Conservation (phyloP, 2,329 filamentous ascomycete genomes). For the Nemania serpens region DNA sequence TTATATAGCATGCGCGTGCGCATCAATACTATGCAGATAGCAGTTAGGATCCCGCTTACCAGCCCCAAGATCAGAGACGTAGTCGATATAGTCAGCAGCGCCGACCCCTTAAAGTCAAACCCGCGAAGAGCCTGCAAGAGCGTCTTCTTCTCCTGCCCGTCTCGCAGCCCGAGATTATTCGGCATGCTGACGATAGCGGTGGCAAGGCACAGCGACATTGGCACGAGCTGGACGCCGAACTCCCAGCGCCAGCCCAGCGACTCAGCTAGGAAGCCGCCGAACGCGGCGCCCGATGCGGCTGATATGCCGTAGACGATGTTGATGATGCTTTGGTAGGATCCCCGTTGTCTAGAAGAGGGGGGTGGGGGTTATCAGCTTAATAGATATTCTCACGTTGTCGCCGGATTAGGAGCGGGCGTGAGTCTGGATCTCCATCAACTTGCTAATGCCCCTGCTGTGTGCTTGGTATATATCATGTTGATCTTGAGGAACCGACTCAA, state of each 20-base stretch:
- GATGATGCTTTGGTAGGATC: slow-evolving; percentile 73
- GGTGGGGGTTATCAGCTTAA: not conserved
- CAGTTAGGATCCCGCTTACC: slow-evolving; percentile 43
- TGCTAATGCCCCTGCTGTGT: too few species aligned
- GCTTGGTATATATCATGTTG: too few species aligned
- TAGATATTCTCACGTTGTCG: not conserved
- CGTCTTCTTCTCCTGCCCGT: slow-evolving; percentile 46
- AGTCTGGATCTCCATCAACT: too few species aligned
- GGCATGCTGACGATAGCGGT: slow-evolving; percentile 57
- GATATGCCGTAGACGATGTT: slow-evolving; percentile 67
- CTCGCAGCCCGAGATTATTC: slow-evolving; percentile 53
- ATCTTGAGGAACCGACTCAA: not conserved
- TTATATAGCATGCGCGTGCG: not conserved
- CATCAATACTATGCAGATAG: not conserved
- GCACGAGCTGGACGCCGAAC: slow-evolving; percentile 65
- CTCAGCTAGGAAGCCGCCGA: slow-evolving; percentile 73
- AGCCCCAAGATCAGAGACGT: slow-evolving; percentile 64
- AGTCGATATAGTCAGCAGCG: slow-evolving; percentile 56
- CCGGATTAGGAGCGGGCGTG: not conserved
- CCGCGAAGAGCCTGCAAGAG: slow-evolving; percentile 55
- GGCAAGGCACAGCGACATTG: slow-evolving; percentile 51
- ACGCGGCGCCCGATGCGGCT: slow-evolving; percentile 65
- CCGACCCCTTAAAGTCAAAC: slow-evolving; percentile 62
- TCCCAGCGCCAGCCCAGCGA: slow-evolving; percentile 75
- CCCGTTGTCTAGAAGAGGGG: slow-evolving; percentile 51